phyloP scores from a whole-genome alignment of 2,329 filamentous ascomycete species.

The Alternaria gaisen region DNA sequence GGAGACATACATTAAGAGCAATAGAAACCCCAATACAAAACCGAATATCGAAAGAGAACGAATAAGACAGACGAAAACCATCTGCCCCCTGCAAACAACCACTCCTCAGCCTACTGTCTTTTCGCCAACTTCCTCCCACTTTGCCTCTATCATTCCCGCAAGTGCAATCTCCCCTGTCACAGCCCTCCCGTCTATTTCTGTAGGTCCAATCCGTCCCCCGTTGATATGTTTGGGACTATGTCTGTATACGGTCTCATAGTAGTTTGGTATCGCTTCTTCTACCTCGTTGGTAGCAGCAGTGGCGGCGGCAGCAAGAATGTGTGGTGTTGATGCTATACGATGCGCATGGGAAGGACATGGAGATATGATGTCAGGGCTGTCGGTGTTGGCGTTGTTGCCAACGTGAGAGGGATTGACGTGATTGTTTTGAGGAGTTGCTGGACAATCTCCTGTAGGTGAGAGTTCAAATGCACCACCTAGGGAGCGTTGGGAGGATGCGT shows the following conservation, averaged over 20 bases:
- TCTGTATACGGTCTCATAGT: slow-evolving; percentile 11
- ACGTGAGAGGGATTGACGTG: background rate
- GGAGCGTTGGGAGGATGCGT: background rate
- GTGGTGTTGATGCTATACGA: background rate
- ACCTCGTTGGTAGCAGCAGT: background rate
- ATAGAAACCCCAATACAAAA: background rate
- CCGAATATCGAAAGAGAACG: background rate
- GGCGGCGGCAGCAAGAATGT: background rate
- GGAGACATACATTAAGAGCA: background rate
- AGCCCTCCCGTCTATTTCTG: slow-evolving; percentile 1
- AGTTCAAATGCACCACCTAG: slow-evolving; percentile 5
- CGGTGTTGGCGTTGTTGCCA: background rate
- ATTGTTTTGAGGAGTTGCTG: background rate
- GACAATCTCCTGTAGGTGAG: background rate
- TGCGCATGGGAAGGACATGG: background rate
- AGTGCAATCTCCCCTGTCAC: background rate
- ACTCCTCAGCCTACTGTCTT: background rate
- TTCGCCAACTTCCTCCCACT: slow-evolving; percentile 5
- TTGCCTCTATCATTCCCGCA: background rate
- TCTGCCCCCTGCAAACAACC: background rate
- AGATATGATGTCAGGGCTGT: background rate
- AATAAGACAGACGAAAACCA: background rate
- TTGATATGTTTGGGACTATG: background rate
- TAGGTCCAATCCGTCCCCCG: background rate
- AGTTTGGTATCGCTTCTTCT: slow-evolving; percentile 7